Base-by-base conservation (phyloP, 371 early-diverging fungal species). In the Mortierella sp. region DNA sequence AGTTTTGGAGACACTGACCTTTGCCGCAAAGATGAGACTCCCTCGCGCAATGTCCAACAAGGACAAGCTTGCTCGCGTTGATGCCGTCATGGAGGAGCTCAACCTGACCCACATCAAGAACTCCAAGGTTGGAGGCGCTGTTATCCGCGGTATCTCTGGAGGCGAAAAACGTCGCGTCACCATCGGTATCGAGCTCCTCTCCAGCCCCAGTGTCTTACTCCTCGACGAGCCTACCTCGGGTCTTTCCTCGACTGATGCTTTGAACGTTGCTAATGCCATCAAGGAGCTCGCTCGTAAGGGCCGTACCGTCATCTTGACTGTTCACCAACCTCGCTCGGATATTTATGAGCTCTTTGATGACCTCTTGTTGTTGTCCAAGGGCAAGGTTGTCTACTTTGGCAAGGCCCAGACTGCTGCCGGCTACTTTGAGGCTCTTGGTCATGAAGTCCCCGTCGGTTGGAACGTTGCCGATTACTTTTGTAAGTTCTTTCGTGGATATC, bases 261-360 rank as follows among this genome's bases (percentile, higher is more conserved):
- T 93, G 76, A 95, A 96, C 72, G 96, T 99, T 24, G 93, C 98
- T 58, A 91, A 95, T 60, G 92, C 94, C 16, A 90, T 99, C 47
- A 95, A 94, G n/a, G 90, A 91, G 0, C 84, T 98, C 26, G 96
- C 98, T 0, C 90, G 92, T 14, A 88, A 91, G 34, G 95, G 96
- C 38, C 94, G 97, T 47, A 98, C 98, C 3, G 93, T 99, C 58
- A 91, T 98, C 16, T 94, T 97, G 80, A 97, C 96, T 7, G 96
- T 98, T 38, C 98, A 99, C 82, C 99, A 98, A 81, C 99, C 99
- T 13, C 93, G 98, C 16, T 94, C 96, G 1, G 96, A 98, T 72
- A 96, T 98, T 72, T 95, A 96, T 44, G 91, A 85, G 73, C 89
- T 96, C 74, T 97, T 99, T 89, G 97, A 97, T 88, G 92, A 94